Evolutionary conservation across 1,284 basidiomycete genomes (phyloP).

Genomic region (Trichosporon sp.): DNA sequence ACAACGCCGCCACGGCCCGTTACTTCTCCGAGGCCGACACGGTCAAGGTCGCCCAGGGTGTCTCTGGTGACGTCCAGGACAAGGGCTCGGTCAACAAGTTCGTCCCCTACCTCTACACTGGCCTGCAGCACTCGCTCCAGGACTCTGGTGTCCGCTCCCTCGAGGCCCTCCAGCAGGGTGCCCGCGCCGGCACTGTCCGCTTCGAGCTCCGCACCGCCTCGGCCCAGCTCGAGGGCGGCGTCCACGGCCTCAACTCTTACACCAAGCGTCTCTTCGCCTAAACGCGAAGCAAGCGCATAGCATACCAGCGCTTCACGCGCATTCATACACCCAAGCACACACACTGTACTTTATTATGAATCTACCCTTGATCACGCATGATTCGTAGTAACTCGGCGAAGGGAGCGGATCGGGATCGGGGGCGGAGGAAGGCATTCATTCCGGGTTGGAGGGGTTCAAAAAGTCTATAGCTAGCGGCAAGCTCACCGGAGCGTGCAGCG

Average conservation of each 20-base stretch:
- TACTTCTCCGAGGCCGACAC: slow-evolving; percentile 95
- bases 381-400: not conserved
- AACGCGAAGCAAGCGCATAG: not conserved
- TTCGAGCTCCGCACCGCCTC: slow-evolving; percentile 94
- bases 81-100: slow-evolving; percentile 91
- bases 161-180: slow-evolving; percentile 57
- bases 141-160: slow-evolving; percentile 74
- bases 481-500: not conserved
- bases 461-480: not conserved
- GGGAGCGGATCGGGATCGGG: not conserved
- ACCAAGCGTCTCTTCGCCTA: slow-evolving; percentile 60
- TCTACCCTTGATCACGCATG: not conserved
- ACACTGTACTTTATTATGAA: slow-evolving; percentile 1
- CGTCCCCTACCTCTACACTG: slow-evolving; percentile 84
- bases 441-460: too few relatives aligned
- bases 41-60: slow-evolving; percentile 96
- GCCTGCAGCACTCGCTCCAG: slow-evolving; percentile 93
- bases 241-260: slow-evolving; percentile 77
- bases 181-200: slow-evolving; percentile 63
- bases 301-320: not conserved
- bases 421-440: not conserved
- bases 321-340: not conserved
- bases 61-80: slow-evolving; percentile 93
- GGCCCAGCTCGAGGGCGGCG: slow-evolving; percentile 93
- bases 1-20: slow-evolving; percentile 93